Conservation (phyloP, 2,329 filamentous ascomycete species). For the Ophiostoma montium region DNA sequence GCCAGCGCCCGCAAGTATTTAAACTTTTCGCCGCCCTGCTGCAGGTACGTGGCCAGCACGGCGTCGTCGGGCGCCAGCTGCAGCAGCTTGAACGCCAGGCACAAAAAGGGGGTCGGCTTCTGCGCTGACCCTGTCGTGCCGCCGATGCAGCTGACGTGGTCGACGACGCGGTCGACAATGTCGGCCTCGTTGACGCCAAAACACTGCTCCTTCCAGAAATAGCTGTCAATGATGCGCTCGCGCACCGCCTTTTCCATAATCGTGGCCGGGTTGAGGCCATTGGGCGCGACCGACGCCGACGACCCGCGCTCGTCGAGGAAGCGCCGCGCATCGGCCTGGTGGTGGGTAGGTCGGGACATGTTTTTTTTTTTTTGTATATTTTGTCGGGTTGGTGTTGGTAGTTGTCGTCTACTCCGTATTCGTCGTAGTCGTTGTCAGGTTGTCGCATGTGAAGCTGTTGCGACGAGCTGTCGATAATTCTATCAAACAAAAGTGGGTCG, state of each 20-base stretch:
- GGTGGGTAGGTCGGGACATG: slow-evolving; percentile 16
- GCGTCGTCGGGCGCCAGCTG: slow-evolving; percentile 72
- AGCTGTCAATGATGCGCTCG: slow-evolving; percentile 87
- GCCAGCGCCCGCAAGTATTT: slow-evolving; percentile 84
- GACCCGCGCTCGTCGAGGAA: slow-evolving; percentile 89
- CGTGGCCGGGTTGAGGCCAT: slow-evolving; percentile 86
- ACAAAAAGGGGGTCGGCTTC: slow-evolving; percentile 84
- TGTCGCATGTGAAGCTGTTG: too few species aligned
- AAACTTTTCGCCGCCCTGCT: slow-evolving; percentile 59
- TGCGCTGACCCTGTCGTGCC: slow-evolving; percentile 77
- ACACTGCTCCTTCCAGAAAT: slow-evolving; percentile 98
- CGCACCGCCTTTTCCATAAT: slow-evolving; percentile 92
- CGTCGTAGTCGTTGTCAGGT: too few species aligned
- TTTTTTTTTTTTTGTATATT: too few species aligned
- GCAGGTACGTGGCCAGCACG: slow-evolving; percentile 66
- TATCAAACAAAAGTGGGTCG: neutral
- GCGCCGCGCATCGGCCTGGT: slow-evolving; percentile 66
- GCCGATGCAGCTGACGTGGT: slow-evolving; percentile 68
- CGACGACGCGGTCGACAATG: slow-evolving; percentile 78
- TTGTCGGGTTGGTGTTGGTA: too few species aligned
- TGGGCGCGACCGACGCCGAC: slow-evolving; percentile 57
- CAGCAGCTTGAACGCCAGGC: slow-evolving; percentile 85
- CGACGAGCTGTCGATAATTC: too few species aligned
- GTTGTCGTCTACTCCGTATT: too few species aligned
- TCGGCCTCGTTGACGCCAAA: slow-evolving; percentile 80